Evolutionary conservation across 352 stramenopile species (phyloP).

Genomic region (Pythium coloratum): DNA sequence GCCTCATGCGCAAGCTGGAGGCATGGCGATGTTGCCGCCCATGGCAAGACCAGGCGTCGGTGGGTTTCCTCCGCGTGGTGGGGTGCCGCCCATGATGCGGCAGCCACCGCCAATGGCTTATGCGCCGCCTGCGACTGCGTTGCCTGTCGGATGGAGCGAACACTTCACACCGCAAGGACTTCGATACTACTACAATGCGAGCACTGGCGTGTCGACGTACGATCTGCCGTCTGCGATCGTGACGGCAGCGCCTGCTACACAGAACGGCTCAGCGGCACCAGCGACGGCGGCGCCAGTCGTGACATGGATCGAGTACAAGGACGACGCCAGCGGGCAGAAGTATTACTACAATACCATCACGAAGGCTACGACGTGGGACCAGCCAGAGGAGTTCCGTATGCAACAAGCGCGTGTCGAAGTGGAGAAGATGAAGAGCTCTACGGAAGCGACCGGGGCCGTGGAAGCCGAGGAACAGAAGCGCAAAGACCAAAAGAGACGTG

Average conservation of each 20-base stretch:
- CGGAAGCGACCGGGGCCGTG: constrained; percentile 13
- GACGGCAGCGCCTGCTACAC: constrained; percentile 1
- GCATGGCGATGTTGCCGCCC: constrained; percentile 29
- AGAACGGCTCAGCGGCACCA: not conserved
- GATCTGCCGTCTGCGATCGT: constrained; percentile 32
- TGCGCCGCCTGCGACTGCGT: not conserved
- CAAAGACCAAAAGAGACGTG: constrained; percentile 43
- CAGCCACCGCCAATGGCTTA: not conserved
- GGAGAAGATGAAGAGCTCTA: constrained; percentile 56
- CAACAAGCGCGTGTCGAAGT: constrained; percentile 72
- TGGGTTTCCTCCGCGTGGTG: constrained; percentile 11
- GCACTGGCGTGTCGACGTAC: constrained; percentile 65
- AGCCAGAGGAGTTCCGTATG: constrained; percentile 76
- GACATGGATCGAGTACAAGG: constrained; percentile 81
- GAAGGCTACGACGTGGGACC: constrained; percentile 78
- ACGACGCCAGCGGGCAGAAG: constrained; percentile 58
- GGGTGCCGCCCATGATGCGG: not conserved
- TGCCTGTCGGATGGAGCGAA: constrained; percentile 67
- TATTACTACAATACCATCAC: constrained; percentile 86
- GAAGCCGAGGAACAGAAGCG: constrained; percentile 32
- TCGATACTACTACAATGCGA: constrained; percentile 63
- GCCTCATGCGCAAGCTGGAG: constrained; percentile 14
- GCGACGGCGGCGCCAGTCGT: constrained; percentile 1
- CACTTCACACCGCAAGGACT: constrained; percentile 51
- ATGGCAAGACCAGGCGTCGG: constrained; percentile 7